phyloP scores from a whole-genome alignment of 2,329 filamentous ascomycete species.

The Fusarium nodosum region DNA sequence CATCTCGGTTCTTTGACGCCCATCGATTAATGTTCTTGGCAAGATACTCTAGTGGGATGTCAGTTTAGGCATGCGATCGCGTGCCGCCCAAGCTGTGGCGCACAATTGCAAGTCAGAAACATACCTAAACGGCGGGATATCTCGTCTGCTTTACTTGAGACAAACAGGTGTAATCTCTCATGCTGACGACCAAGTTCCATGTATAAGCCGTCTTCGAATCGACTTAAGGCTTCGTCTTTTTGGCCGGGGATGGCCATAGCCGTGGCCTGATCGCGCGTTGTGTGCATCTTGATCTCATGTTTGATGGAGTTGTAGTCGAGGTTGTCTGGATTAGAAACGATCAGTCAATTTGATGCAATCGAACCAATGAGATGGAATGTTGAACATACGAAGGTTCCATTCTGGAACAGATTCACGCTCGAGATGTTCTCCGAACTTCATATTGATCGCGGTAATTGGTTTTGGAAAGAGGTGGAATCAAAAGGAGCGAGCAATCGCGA shows the following conservation, averaged over 20 bases:
- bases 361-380: slow-evolving; percentile 20
- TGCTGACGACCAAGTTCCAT: slow-evolving; percentile 79
- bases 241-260: slow-evolving; percentile 83
- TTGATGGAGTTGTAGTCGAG: slow-evolving; percentile 92
- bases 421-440: slow-evolving; percentile 68
- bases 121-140: slow-evolving; percentile 77
- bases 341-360: slow-evolving; percentile 15
- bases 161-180: slow-evolving; percentile 82
- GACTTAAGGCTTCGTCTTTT: slow-evolving; percentile 67
- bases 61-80: slow-evolving; percentile 43
- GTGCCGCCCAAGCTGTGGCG: slow-evolving; percentile 31
- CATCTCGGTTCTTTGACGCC: slow-evolving; percentile 55
- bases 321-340: slow-evolving; percentile 70
- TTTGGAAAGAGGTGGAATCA: not conserved
- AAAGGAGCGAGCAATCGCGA: slow-evolving; percentile 20
- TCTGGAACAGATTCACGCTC: slow-evolving; percentile 82
- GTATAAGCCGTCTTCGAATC: slow-evolving; percentile 80
- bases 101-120: slow-evolving; percentile 43
- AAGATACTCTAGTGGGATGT: slow-evolving; percentile 60
- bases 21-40: slow-evolving; percentile 63
- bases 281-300: slow-evolving; percentile 84
- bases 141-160: slow-evolving; percentile 84
- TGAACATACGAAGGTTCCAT: slow-evolving; percentile 80
- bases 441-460: slow-evolving; percentile 26
- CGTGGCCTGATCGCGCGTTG: slow-evolving; percentile 75